A percentile compares a stretch with the other conserved stretches of the same genome.
These are phyloP conservation scores for Heracleum sosnowskyi DNA, from an alignment of 129 eudicot genomes.

Conservation along the genomic window DNA sequence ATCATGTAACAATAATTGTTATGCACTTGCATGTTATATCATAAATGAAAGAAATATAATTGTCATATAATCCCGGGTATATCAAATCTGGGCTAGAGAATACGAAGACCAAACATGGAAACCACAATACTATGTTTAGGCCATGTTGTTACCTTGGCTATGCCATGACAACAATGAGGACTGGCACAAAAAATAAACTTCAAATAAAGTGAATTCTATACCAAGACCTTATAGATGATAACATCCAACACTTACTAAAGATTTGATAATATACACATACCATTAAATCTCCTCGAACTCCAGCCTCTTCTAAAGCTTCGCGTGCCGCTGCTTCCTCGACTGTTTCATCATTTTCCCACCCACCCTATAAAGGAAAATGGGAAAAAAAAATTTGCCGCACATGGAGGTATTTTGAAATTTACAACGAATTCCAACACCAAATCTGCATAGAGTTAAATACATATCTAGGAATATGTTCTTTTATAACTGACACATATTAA, in stretches of 20 bases:
- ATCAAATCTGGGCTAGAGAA: no score
- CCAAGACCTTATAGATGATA: background rate
- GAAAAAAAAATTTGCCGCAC: background rate
- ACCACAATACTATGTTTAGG: no score
- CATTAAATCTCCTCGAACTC: conserved; percentile 94
- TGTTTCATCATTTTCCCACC: conserved; percentile 97
- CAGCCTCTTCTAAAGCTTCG: conserved; percentile 98
- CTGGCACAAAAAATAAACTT: background rate
- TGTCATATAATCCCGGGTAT: no score
- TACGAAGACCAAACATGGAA: no score
- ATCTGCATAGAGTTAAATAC: background rate
- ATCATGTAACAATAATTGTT: no score
- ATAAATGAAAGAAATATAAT: no score
- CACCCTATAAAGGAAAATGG: conserved; percentile 44
- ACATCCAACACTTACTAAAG: background rate
- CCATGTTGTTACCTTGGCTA: no score
- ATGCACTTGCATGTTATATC: no score
- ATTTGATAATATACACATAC: conserved; percentile 25
- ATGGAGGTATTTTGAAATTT: background rate
- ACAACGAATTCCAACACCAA: background rate
- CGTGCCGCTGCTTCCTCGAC: conserved; percentile 93
- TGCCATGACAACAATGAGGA: no score
- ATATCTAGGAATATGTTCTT: background rate
- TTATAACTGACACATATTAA: background rate
- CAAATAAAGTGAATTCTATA: background rate